Conservation (phyloP, 2,329 filamentous ascomycete species). For the Fusarium torulosum region DNA sequence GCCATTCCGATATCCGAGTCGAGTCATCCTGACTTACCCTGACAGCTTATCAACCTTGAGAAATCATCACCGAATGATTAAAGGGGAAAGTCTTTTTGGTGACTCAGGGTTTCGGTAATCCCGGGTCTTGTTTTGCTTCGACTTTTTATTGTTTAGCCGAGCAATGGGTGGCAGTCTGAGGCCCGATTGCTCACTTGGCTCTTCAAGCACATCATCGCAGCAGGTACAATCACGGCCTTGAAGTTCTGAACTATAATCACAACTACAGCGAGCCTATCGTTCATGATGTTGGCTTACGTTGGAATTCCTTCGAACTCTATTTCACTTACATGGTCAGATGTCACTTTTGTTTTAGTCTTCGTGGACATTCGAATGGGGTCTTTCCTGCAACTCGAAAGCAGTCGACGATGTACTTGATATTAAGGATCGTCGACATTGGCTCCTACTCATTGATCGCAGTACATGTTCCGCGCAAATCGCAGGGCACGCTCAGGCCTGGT, state of each 20-base stretch:
- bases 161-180: conserved; percentile 24
- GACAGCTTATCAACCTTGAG: conserved; percentile 18
- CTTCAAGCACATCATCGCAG: conserved; percentile 43
- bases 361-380: background rate
- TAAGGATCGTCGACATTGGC: background rate
- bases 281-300: conserved; percentile 11
- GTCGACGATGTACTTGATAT: background rate
- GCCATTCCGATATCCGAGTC: conserved; percentile 41
- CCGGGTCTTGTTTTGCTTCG: background rate
- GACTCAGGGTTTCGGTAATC: conserved; percentile 18
- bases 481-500: background rate
- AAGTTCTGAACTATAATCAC: conserved; percentile 37
- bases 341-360: conserved; percentile 12
- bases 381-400: background rate
- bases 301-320: conserved; percentile 8
- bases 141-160: background rate
- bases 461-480: conserved; percentile 11
- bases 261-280: conserved; percentile 21
- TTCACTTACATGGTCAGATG: background rate
- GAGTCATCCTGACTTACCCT: conserved; percentile 17
- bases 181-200: conserved; percentile 35
- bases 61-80: conserved; percentile 6
- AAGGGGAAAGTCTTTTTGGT: background rate
- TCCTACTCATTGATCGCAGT: background rate
- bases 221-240: conserved; percentile 21